Evolutionary conservation across 176 grass and related monocot genomes (phyloP).

Genomic region (Zea mays): Zm-B73-REFERENCE-NAM-5.0 NC_050097.1:46336501-46337000

Average conservation of each 20-base stretch:
- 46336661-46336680: background rate
- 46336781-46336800: background rate
- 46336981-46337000: constrained; percentile 43
- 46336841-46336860: background rate
- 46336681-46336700: background rate
- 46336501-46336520: background rate
- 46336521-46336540: background rate
- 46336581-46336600: background rate
- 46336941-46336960: constrained; percentile 65
- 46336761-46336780: background rate
- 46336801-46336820: background rate
- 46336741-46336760: background rate
- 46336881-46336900: constrained; percentile 2
- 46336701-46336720: background rate
- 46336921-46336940: constrained; percentile 71
- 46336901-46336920: constrained; percentile 32
- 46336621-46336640: background rate
- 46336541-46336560: background rate
- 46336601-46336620: background rate
- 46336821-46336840: background rate
- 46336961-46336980: constrained; percentile 18
- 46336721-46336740: background rate
- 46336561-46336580: constrained; percentile 1
- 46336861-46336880: constrained; percentile 53
- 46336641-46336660: background rate